Percentiles rank a stretch among this genome's conserved stretches.
These are phyloP conservation scores for Pochonia chlamydosporia DNA, from an alignment of 2,329 filamentous ascomycete species.

Conservation along the genomic window DNA sequence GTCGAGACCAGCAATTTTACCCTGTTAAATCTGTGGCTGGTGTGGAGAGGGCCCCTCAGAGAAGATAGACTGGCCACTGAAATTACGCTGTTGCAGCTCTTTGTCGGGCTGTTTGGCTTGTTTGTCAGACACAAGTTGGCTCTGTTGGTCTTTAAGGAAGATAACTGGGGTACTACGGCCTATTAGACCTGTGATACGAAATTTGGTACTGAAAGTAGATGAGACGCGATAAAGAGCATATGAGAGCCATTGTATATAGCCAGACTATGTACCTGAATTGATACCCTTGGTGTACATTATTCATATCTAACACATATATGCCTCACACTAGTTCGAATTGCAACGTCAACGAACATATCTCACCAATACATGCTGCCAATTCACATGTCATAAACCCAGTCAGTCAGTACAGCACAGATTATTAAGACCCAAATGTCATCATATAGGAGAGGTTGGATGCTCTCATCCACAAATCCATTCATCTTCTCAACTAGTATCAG, in stretches of 20 bases:
- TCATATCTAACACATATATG: too few relatives aligned
- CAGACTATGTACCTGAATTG: too few relatives aligned
- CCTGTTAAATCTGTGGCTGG: constrained; percentile 90
- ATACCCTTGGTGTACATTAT: too few relatives aligned
- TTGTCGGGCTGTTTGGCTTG: constrained; percentile 73
- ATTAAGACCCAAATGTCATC: too few relatives aligned
- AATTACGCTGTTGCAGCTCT: constrained; percentile 71
- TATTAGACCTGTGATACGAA: constrained; percentile 11
- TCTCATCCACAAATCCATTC: not conserved
- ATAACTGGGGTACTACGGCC: constrained; percentile 58
- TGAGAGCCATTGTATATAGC: too few relatives aligned
- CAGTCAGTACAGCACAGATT: too few relatives aligned
- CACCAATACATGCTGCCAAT: too few relatives aligned
- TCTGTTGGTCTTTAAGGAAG: constrained; percentile 80
- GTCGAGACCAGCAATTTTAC: constrained; percentile 85
- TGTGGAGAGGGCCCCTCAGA: constrained; percentile 86
- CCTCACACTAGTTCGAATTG: too few relatives aligned
- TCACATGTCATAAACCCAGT: too few relatives aligned
- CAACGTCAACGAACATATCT: too few relatives aligned
- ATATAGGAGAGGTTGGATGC: not conserved
- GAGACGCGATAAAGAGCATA: not conserved
- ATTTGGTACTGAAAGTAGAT: too few relatives aligned
- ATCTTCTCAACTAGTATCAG: not conserved
- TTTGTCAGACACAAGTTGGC: constrained; percentile 83
- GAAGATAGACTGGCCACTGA: constrained; percentile 80